Base-by-base conservation (phyloP, 1,139 yeast species). In the Yamadazyma kanchanaburiensis region DNA sequence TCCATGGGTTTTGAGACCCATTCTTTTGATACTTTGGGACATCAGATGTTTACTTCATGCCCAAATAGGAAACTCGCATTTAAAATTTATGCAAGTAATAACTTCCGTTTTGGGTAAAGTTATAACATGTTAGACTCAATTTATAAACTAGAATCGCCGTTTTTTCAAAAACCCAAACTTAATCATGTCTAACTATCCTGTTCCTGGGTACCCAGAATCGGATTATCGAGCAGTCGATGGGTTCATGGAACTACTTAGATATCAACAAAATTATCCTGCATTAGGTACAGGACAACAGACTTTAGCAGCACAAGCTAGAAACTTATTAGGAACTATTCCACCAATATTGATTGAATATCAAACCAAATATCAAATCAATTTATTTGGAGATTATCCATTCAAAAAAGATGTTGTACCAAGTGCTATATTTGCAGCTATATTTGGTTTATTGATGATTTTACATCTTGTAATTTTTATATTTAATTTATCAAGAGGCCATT, bases 341-440 rank as follows among this genome's bases (percentile, higher is more conserved):
- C 34, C 20, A 17, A 25, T 25, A 2, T 42, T 43, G 26, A 24
- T 43, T 13, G 35, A 38, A 2, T 43, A 43, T 21, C 46, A 43
- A 35, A 21, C 25, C 3, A 13, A 2, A 5, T 42, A 30, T 17
- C 48, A 43, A 34, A 24, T 34, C 22, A 54, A 55, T 33, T 38
- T 65, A 19, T 64, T 63, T 44, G 72, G 71, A 5, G 51, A 49
- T 23, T 65, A 64, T 38, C 71, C 72, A 1, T 26, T 34, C 5
- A 11, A 33, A 5, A 35, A 35, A 12, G 71, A 65, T 40, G 28
- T 52, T 3, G 65, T 50, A 1, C 70, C 71, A 1, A 46, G 56
- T 24, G 49, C 56, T 15, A 42, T 61, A 8, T 64, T 64, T 42
- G 51, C 58, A 0, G 64, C 46, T 3, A 46, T 56, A 3, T 65